These are phyloP conservation scores for Sporodiniella umbellata DNA, from an alignment of 371 early-diverging fungal species.

Conservation along the genomic window DNA sequence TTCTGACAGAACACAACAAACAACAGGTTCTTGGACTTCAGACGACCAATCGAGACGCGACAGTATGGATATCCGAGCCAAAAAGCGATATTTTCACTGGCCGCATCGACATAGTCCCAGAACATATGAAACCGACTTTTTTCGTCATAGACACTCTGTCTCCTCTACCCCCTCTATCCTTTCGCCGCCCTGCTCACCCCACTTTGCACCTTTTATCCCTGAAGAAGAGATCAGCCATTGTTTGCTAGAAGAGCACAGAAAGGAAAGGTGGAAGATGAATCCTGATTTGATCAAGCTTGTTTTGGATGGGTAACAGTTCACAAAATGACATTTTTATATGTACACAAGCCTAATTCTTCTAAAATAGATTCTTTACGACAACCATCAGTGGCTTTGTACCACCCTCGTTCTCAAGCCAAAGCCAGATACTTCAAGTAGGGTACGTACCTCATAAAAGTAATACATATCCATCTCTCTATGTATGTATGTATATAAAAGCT, in stretches of 20 bases:
- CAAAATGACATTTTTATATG: too few species aligned
- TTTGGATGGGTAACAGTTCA: constrained; percentile 42
- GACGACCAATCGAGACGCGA: neutral
- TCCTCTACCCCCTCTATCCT: neutral
- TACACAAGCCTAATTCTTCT: too few species aligned
- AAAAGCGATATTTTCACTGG: constrained; percentile 1
- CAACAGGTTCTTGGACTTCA: constrained; percentile 23
- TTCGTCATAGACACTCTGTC: neutral
- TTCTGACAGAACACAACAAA: constrained; percentile 33
- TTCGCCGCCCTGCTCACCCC: constrained; percentile 22
- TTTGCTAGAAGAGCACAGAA: constrained; percentile 11
- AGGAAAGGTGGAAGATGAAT: constrained; percentile 31
- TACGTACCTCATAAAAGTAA: constrained; percentile 14
- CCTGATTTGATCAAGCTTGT: constrained; percentile 38
- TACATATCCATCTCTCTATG: too few species aligned
- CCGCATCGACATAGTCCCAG: constrained; percentile 11
- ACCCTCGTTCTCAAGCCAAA: constrained; percentile 14
- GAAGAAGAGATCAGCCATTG: constrained; percentile 20
- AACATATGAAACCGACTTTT: neutral
- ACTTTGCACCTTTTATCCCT: constrained; percentile 14
- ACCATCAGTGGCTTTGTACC: constrained; percentile 24
- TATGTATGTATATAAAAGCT: too few species aligned
- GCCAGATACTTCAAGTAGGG: constrained; percentile 39
- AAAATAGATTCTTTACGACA: too few species aligned
- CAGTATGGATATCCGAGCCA: neutral